Percentiles rank a stretch among this genome's conserved stretches.
These are phyloP conservation scores for Phaffia australis DNA, from an alignment of 768 basidiomycete genomes.

Conservation along the genomic window DNA sequence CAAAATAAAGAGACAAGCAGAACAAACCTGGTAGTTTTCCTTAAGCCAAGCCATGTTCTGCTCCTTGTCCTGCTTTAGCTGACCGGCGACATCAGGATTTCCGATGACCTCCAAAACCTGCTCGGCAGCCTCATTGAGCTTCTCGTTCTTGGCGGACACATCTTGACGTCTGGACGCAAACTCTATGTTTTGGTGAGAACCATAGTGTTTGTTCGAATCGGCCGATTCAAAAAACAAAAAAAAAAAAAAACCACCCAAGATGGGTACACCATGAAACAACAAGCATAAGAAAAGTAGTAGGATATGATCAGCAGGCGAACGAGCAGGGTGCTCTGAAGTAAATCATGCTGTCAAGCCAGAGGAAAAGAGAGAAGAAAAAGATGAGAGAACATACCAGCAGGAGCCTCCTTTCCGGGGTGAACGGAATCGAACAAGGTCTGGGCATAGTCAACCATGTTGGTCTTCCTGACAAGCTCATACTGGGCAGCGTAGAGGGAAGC, in stretches of 20 bases:
- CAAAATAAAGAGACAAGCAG: slow-evolving; percentile 15
- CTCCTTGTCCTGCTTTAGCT: slow-evolving; percentile 88
- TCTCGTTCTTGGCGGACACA: slow-evolving; percentile 71
- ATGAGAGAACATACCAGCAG: slow-evolving; percentile 47
- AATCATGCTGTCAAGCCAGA: no score
- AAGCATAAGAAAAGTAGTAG: background rate
- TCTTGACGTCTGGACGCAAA: slow-evolving; percentile 70
- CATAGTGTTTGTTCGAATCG: background rate
- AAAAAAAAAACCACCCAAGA: no score
- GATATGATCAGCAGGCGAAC: background rate
- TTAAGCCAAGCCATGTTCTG: slow-evolving; percentile 91
- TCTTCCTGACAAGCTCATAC: slow-evolving; percentile 93
- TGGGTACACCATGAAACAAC: no score
- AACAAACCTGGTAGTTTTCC: slow-evolving; percentile 73
- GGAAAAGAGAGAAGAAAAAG: background rate
- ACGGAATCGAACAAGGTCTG: slow-evolving; percentile 67
- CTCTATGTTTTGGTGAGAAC: slow-evolving; percentile 45
- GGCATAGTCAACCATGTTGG: slow-evolving; percentile 96
- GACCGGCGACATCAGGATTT: slow-evolving; percentile 89
- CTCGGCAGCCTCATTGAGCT: slow-evolving; percentile 78
- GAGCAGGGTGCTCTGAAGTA: background rate
- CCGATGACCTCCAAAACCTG: slow-evolving; percentile 91
- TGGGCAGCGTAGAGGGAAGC: slow-evolving; percentile 78
- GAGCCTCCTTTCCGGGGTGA: slow-evolving; percentile 58
- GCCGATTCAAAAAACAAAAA: background rate